Base-by-base conservation (phyloP, 306 rosid genomes). In the Delonix regia region DNA sequence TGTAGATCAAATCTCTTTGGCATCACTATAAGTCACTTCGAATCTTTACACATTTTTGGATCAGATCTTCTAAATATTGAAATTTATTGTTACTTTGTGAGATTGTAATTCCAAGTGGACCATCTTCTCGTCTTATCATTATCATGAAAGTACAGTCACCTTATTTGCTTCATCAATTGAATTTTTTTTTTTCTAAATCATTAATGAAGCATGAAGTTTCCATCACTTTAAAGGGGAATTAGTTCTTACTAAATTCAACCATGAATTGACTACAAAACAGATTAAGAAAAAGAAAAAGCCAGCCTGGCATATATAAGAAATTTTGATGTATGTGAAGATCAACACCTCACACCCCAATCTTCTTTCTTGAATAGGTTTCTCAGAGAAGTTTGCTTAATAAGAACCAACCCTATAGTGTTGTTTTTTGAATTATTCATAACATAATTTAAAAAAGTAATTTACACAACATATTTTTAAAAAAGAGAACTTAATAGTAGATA, bases 241-340 rank as follows among this genome's bases (percentile, higher is more conserved):
- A 41, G 36, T 2, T 53, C 34, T n/a, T n/a, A 19, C 60, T 41
- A 8, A 61, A 14, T 78, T 79, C 77, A 56, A 71, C 7, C 9
- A 24, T 4, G 21, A 71, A 79, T 24, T 79, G 64, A 78, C 47
- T 60, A 45, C 12, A 56, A 30, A 62, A 61, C 60, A 22, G 3
- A 3, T 24, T 10, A 3, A 11, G 33, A 12, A 24, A 9, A 3
- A 21, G 4, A 22, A 55, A 11, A 13, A 12, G 0, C 15, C 19
- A 19, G 0, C 19, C 4, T 36, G 41, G 41, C 41, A 36, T 4
- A 36, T 16, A 47, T 4, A 5, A 14, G 18, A 47, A 4, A 4
- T 36, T 4, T 36, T 36, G 39, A 36, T 36, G 7, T 4, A 36
- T 7, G 5, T 36, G 39, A 36, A 36, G n/a, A 3, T 36, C 7